Evolutionary conservation across 2,329 filamentous ascomycete species (phyloP).

Genomic region (Tolypocladium cylindrosporum): DNA sequence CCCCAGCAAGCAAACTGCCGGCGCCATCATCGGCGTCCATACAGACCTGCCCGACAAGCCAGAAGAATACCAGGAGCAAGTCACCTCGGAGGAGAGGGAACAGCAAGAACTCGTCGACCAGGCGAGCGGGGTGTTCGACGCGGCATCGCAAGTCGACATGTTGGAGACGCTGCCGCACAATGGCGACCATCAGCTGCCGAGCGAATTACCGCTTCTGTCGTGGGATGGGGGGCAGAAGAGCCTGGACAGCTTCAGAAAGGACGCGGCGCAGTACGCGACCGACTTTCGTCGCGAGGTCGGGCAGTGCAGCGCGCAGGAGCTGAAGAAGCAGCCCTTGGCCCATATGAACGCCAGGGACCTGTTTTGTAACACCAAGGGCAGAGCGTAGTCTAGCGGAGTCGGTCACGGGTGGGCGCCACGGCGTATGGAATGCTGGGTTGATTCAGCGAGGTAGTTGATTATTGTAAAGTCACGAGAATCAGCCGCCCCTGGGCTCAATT

Average conservation of each 20-base stretch:
- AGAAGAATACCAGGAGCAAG: slow-evolving; percentile 48
- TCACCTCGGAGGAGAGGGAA: slow-evolving; percentile 4
- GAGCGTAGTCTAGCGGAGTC: slow-evolving; percentile 7
- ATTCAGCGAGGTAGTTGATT: neutral
- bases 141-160: slow-evolving; percentile 32
- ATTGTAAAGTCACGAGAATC: neutral
- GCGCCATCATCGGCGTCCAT: slow-evolving; percentile 61
- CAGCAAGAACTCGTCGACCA: slow-evolving; percentile 16
- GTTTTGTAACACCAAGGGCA: slow-evolving; percentile 44
- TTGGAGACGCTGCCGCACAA: slow-evolving; percentile 37
- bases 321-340: slow-evolving; percentile 8
- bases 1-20: slow-evolving; percentile 48
- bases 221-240: slow-evolving; percentile 49
- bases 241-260: slow-evolving; percentile 27
- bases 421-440: neutral
- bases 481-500: slow-evolving; percentile 1
- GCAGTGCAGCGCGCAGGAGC: slow-evolving; percentile 41
- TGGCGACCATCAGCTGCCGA: slow-evolving; percentile 31
- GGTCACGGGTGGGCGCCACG: neutral
- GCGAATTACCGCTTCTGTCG: slow-evolving; percentile 47
- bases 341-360: slow-evolving; percentile 45
- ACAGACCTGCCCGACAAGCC: slow-evolving; percentile 63
- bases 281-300: slow-evolving; percentile 57
- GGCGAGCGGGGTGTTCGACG: slow-evolving; percentile 26
- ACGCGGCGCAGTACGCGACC: slow-evolving; percentile 41